Conservation (phyloP, 352 stramenopile species). For the Poterioochromonas sp. region DNA sequence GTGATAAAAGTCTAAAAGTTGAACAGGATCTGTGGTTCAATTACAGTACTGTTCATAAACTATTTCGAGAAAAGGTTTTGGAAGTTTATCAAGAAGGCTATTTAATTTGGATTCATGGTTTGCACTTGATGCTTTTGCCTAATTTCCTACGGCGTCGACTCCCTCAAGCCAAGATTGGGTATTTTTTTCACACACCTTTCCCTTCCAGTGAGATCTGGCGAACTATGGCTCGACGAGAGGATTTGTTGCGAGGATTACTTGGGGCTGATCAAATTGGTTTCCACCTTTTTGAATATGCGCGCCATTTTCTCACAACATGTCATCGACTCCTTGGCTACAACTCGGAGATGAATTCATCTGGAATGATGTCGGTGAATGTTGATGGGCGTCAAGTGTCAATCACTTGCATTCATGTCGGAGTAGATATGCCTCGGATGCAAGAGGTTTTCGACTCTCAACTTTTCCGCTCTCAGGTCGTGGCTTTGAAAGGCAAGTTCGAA, state of each 20-base stretch:
- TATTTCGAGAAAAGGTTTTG: conserved; percentile 81
- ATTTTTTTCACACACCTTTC: conserved; percentile 97
- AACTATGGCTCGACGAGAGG: conserved; percentile 84
- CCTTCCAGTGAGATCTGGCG: conserved; percentile 94
- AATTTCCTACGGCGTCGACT: conserved; percentile 81
- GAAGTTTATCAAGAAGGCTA: conserved; percentile 68
- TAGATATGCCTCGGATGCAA: conserved; percentile 56
- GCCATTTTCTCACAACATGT: conserved; percentile 94
- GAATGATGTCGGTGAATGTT: conserved; percentile 82
- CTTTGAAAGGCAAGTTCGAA: conserved; percentile 52
- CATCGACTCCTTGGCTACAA: conserved; percentile 82
- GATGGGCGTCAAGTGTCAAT: conserved; percentile 82
- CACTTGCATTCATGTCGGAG: conserved; percentile 89
- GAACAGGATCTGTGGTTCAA: conserved; percentile 58
- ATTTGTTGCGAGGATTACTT: conserved; percentile 88
- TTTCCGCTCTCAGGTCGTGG: conserved; percentile 37
- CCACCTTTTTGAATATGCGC: conserved; percentile 93
- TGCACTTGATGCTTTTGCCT: conserved; percentile 91
- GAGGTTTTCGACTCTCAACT: conserved; percentile 6
- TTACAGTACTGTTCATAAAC: conserved; percentile 87
- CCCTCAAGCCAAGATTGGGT: conserved; percentile 80
- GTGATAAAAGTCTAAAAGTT: conserved; percentile 30
- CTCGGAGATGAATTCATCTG: conserved; percentile 73
- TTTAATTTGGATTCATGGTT: conserved; percentile 93
- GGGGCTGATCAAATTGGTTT: conserved; percentile 95